These are phyloP conservation scores for Fusarium verrucosum DNA, from an alignment of 2,329 filamentous ascomycete species.

Conservation along the genomic window DNA sequence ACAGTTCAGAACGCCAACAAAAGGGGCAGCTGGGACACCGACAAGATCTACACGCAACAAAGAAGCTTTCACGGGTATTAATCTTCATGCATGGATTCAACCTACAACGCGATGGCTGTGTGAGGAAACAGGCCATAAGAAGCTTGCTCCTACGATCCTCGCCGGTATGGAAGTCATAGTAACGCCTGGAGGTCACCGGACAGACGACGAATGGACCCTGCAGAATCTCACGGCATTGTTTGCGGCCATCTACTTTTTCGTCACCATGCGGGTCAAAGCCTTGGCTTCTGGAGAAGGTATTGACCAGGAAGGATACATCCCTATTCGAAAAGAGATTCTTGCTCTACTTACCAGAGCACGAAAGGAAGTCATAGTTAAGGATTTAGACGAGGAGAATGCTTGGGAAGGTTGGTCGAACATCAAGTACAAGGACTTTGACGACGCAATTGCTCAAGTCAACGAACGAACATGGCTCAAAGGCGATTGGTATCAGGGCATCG, in stretches of 20 bases:
- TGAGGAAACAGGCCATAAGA: conserved; percentile 66
- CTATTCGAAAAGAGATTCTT: conserved; percentile 57
- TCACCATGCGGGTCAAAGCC: conserved; percentile 60
- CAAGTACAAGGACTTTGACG: conserved; percentile 65
- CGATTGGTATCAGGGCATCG: conserved; percentile 71
- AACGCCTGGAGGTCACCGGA: conserved; percentile 54
- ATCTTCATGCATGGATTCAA: conserved; percentile 73
- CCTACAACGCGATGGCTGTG: conserved; percentile 72
- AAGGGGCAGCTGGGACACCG: conserved; percentile 48
- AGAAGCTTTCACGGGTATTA: conserved; percentile 43
- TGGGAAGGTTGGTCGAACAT: conserved; percentile 64
- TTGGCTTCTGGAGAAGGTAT: conserved; percentile 52
- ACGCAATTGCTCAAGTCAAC: conserved; percentile 67
- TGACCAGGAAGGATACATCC: conserved; percentile 57
- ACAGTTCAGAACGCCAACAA: conserved; percentile 52
- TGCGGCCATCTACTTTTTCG: conserved; percentile 69
- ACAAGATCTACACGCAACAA: conserved; percentile 54
- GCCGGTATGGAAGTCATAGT: conserved; percentile 73
- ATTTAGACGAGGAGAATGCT: conserved; percentile 57
- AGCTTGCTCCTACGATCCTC: conserved; percentile 75
- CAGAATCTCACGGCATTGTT: conserved; percentile 64
- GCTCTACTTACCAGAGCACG: conserved; percentile 54
- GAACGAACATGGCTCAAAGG: conserved; percentile 65
- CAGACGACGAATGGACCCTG: conserved; percentile 60
- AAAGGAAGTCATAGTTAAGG: conserved; percentile 50